phyloP scores from a whole-genome alignment of 306 rosid genomes.

The Prosopis cineraria region DNA sequence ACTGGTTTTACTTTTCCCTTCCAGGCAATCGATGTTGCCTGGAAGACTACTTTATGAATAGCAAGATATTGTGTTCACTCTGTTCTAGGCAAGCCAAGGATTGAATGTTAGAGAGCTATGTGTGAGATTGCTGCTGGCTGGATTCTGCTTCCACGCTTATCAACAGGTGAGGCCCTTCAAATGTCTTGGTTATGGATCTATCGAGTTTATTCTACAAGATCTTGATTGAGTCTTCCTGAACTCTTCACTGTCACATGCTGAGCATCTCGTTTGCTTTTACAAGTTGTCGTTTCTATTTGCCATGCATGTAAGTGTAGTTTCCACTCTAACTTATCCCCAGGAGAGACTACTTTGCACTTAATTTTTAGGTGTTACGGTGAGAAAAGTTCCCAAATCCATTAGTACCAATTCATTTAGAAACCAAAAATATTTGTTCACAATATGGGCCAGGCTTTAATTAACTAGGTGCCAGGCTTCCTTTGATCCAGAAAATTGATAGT shows the following conservation, averaged over 20 bases:
- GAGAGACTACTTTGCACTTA: background rate
- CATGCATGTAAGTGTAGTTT: background rate
- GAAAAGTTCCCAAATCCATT: slow-evolving; percentile 3
- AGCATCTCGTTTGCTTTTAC: background rate
- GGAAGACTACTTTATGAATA: slow-evolving; percentile 22
- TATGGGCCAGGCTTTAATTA: background rate
- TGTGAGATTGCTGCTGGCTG: slow-evolving; percentile 61
- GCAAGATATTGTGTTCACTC: slow-evolving; percentile 7
- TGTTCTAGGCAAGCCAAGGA: slow-evolving; percentile 60
- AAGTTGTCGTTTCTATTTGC: background rate
- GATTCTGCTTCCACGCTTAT: slow-evolving; percentile 71
- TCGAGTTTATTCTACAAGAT: slow-evolving; percentile 2
- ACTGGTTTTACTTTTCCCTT: slow-evolving; percentile 7
- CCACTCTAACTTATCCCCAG: background rate
- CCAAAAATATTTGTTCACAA: background rate
- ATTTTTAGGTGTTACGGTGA: background rate
- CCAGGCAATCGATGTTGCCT: background rate
- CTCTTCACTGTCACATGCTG: background rate
- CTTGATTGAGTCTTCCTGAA: background rate
- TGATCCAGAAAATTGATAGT: background rate
- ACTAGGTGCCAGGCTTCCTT: background rate
- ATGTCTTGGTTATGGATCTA: background rate
- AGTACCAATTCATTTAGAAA: background rate
- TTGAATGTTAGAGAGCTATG: slow-evolving; percentile 62
- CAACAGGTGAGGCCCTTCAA: slow-evolving; percentile 62